Conservation (phyloP, 371 early-diverging fungal species). For the Saksenaea oblongispora region DNA sequence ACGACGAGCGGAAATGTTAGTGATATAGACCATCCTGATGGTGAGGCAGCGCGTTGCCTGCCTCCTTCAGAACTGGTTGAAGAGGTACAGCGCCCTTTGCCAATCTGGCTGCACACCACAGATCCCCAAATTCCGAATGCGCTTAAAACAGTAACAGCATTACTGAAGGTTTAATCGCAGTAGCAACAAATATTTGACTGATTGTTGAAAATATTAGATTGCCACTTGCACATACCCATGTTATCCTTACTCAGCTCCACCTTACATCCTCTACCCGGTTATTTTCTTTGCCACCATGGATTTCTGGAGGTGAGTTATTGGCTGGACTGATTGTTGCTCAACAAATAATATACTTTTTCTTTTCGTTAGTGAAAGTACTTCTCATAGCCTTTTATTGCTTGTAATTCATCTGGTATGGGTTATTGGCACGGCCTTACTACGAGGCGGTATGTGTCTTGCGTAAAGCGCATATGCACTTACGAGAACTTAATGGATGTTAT, state of each 20-base stretch:
- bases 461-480: neutral
- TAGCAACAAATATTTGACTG: neutral
- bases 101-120: constrained; percentile 6
- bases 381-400: constrained; percentile 20
- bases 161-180: constrained; percentile 26
- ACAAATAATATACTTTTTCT: neutral
- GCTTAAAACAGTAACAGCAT: constrained; percentile 26
- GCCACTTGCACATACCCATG: constrained; percentile 45
- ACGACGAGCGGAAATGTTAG: neutral
- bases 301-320: constrained; percentile 38
- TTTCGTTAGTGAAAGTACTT: constrained; percentile 14
- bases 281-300: constrained; percentile 41
- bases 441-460: constrained; percentile 18
- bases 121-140: constrained; percentile 8
- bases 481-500: too few relatives aligned
- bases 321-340: neutral
- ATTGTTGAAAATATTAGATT: constrained; percentile 23
- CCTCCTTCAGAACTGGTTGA: neutral
- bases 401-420: constrained; percentile 24
- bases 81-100: neutral
- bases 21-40: neutral
- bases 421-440: constrained; percentile 14
- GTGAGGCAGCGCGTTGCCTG: neutral
- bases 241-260: constrained; percentile 38
- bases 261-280: constrained; percentile 36